Conservation (phyloP, 768 basidiomycete species). For the Leccinellum albellum region DNA sequence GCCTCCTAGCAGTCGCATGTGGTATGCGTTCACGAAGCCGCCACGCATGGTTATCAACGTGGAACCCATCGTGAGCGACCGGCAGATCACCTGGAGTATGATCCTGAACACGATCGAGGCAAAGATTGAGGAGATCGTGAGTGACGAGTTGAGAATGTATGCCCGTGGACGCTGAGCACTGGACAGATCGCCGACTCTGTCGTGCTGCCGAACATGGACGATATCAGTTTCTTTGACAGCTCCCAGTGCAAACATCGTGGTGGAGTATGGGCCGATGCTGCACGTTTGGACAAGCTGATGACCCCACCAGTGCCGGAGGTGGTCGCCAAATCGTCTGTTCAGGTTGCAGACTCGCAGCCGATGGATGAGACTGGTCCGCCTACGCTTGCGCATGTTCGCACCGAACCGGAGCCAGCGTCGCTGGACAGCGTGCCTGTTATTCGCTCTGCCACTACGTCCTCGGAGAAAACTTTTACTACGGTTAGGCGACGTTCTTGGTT, state of each 20-base stretch:
- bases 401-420: slow-evolving; percentile 32
- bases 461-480: slow-evolving; percentile 24
- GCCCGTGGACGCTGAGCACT: slow-evolving; percentile 65
- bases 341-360: slow-evolving; percentile 27
- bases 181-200: slow-evolving; percentile 88
- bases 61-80: slow-evolving; percentile 90
- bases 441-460: slow-evolving; percentile 23
- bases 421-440: slow-evolving; percentile 19
- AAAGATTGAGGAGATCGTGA: slow-evolving; percentile 80
- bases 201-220: slow-evolving; percentile 97
- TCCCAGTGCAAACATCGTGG: slow-evolving; percentile 61
- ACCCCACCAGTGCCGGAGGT: slow-evolving; percentile 6
- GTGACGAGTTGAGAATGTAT: slow-evolving; percentile 24
- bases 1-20: slow-evolving; percentile 93
- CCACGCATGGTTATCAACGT: slow-evolving; percentile 88
- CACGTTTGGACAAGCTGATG: slow-evolving; percentile 37
- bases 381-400: slow-evolving; percentile 22
- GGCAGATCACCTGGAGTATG: slow-evolving; percentile 93
- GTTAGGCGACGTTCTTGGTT: slow-evolving; percentile 58
- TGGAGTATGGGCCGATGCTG: slow-evolving; percentile 85
- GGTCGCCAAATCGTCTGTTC: neutral
- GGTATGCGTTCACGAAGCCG: slow-evolving; percentile 87
- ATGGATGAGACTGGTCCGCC: slow-evolving; percentile 33
- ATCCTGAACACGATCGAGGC: slow-evolving; percentile 88
- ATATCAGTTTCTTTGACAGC: slow-evolving; percentile 93